Conservation (phyloP, 2,329 filamentous ascomycete species). For the Dothideomycetidae sp. region DNA sequence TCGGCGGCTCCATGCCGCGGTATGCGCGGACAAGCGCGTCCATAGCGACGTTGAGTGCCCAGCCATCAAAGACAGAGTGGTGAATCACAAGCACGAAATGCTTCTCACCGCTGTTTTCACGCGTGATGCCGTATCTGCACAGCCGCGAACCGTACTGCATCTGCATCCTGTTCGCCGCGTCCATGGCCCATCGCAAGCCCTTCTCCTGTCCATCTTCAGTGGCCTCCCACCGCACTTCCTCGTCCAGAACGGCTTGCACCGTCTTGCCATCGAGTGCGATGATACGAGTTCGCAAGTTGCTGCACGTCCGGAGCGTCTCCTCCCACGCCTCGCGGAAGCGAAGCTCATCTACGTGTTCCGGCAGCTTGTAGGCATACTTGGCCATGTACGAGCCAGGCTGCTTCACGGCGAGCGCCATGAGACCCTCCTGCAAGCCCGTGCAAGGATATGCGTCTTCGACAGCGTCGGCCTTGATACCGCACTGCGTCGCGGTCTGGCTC, state of each 20-base stretch:
- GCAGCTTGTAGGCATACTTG: conserved; percentile 23
- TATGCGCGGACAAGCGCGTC: conserved; percentile 16
- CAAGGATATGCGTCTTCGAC: conserved; percentile 69
- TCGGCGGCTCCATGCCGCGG: background rate
- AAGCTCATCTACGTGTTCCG: conserved; percentile 19
- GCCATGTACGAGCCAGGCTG: conserved; percentile 26
- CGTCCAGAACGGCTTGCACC: background rate
- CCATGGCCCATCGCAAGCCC: conserved; percentile 19
- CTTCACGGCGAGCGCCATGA: conserved; percentile 56
- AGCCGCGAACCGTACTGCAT: background rate
- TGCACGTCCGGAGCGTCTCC: background rate
- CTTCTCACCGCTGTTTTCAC: background rate
- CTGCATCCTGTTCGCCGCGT: conserved; percentile 9
- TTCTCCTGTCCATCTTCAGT: background rate
- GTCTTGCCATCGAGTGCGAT: background rate
- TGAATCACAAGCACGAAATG: conserved; percentile 24
- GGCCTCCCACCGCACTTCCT: background rate
- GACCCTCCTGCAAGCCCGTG: conserved; percentile 73
- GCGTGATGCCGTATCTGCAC: background rate
- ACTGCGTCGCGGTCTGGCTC: conserved; percentile 16
- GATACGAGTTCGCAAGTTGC: conserved; percentile 3
- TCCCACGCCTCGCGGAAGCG: conserved; percentile 25
- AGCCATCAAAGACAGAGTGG: conserved; percentile 23
- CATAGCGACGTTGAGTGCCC: conserved; percentile 18
- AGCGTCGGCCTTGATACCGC: conserved; percentile 20